These are phyloP conservation scores for Withania somnifera DNA, from an alignment of 305 asterid genomes.

Conservation along the genomic window DNA sequence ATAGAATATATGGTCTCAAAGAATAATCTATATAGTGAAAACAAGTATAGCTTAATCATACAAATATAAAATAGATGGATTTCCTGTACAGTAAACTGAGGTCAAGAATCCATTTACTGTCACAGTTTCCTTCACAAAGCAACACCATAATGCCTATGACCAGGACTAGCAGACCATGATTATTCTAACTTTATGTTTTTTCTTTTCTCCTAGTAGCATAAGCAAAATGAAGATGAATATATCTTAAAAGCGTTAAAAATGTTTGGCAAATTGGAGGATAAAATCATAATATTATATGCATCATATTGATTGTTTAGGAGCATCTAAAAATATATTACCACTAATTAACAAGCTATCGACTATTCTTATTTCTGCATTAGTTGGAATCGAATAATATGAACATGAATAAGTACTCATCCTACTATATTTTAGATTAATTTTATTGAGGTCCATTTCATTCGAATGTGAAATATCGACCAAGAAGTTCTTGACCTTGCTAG, in stretches of 20 bases:
- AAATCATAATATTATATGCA: neutral
- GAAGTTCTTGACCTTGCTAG: conserved; percentile 62
- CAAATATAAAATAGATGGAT: neutral
- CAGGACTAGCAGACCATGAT: neutral
- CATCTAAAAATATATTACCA: conserved; percentile 1
- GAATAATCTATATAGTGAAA: neutral
- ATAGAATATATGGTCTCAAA: neutral
- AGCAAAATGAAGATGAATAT: neutral
- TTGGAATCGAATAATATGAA: neutral
- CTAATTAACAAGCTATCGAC: conserved; percentile 13
- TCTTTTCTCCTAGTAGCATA: neutral
- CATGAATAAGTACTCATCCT: neutral
- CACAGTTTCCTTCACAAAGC: neutral
- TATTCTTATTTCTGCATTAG: conserved; percentile 13
- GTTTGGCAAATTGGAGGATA: neutral
- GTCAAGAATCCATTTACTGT: neutral
- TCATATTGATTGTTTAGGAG: neutral
- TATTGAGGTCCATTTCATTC: conserved; percentile 7
- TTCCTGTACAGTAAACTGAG: neutral
- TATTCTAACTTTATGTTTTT: neutral
- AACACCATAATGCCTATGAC: neutral
- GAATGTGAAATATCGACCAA: conserved; percentile 41
- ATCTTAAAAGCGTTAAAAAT: neutral
- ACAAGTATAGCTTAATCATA: neutral
- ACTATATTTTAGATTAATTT: neutral